Evolutionary conservation across 441 rosid species (phyloP).

Genomic region (Jatropha multifida): DNA sequence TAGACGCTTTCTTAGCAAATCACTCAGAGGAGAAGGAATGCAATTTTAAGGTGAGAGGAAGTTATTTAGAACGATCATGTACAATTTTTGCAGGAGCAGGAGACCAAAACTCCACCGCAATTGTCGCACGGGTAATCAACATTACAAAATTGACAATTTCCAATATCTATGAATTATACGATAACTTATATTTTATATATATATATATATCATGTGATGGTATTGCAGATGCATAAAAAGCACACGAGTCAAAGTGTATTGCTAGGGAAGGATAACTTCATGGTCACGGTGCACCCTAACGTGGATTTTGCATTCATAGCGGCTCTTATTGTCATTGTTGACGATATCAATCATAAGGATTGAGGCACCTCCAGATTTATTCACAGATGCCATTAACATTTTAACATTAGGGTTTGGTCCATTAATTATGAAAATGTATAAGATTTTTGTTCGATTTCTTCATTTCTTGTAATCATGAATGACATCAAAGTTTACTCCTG

Average conservation of each 20-base stretch:
- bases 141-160: too few species aligned
- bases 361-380: neutral
- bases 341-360: slow-evolving; percentile 36
- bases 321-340: slow-evolving; percentile 52
- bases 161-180: too few species aligned
- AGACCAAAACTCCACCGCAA: neutral
- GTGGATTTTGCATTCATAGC: slow-evolving; percentile 55
- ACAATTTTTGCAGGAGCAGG: slow-evolving; percentile 5
- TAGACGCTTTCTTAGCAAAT: slow-evolving; percentile 12
- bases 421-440: too few species aligned
- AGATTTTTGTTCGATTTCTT: too few species aligned
- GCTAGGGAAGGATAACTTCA: slow-evolving; percentile 49
- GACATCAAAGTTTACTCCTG: too few species aligned
- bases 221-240: slow-evolving; percentile 58
- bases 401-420: too few species aligned
- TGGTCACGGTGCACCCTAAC: slow-evolving; percentile 57
- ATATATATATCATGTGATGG: too few species aligned
- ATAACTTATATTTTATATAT: too few species aligned
- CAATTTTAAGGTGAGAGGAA: slow-evolving; percentile 6
- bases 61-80: neutral
- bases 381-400: too few species aligned
- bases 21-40: neutral
- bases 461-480: too few species aligned
- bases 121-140: neutral
- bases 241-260: slow-evolving; percentile 37